Base-by-base conservation (phyloP, 176 grass and related monocot species). In the Microstegium vimineum region DNA sequence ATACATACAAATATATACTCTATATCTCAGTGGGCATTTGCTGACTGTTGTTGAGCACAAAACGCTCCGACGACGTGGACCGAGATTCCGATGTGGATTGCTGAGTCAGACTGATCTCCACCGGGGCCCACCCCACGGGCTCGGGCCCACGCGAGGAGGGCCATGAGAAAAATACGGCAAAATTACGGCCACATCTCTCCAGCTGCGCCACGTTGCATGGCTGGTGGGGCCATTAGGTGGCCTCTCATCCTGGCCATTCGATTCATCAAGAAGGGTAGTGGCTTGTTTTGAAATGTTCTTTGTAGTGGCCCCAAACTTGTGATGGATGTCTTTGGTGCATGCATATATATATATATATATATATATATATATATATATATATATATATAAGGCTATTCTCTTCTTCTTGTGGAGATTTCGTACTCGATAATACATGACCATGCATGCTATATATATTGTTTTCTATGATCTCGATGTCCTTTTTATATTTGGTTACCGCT, bases 91-190 rank as follows among this genome's bases (percentile, higher is more conserved):
- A 41, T 15, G 51, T 45, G 70, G 82, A 70, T 70, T 52, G 87
- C 82, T 80, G 82, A 89, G 47, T 62, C 78, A 49, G 87, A 89
- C 27, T 36, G 81, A 75, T 80, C 69, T 45, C 66, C n/a, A 23
- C 0, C 4, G 64, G 65, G 73, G 15, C 71, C 78, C 71, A 47
- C 4, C 10, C 56, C 56, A 7, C 10, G 23, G 56, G 3, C 8
- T 17, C 8, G 49, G 62, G 11, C 65, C 75, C 49, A 47, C 66
- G 37, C 45, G 73, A 61, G 13, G 23, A 43, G 56, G 56, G 37
- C 42, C 54, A 40, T 23, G 18, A 64, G n/a, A 31, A 87, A 71
- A 77, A 82, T 78, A 34, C 33, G 56, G 40, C 65, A 20, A 52
- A 72, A 77, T 72, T 11, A 54, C 11, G 65, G 33, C 66, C 78